A percentile compares a stretch with the other conserved stretches of the same genome.
phyloP scores from a whole-genome alignment of 371 early-diverging fungal species.

The Circinella minor region DNA sequence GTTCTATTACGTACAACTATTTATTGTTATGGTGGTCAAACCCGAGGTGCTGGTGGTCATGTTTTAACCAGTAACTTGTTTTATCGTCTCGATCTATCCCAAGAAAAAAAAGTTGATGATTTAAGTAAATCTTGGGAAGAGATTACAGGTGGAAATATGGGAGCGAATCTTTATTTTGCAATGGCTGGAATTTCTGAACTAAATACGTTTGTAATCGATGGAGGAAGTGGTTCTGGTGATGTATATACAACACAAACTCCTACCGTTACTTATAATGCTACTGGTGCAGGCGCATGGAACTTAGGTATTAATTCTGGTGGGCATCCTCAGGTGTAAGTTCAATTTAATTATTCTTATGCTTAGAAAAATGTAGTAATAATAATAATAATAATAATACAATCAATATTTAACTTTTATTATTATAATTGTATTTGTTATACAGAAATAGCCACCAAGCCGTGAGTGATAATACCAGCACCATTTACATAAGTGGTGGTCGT shows the following conservation, averaged over 20 bases:
- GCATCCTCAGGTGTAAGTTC: not conserved
- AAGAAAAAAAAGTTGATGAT: not conserved
- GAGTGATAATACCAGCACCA: not conserved
- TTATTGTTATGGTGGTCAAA: not conserved
- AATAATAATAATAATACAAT: too few species aligned
- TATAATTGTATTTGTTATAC: not conserved
- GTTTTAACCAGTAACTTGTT: not conserved
- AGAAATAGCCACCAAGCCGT: not conserved
- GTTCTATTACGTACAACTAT: not conserved
- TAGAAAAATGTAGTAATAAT: too few species aligned
- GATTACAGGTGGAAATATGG: not conserved
- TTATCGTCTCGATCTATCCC: not conserved
- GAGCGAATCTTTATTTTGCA: constrained; percentile 1
- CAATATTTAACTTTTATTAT: not conserved
- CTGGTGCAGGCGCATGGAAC: not conserved
- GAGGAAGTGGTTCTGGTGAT: not conserved
- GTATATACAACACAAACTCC: not conserved
- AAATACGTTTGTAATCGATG: not conserved
- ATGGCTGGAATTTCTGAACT: not conserved
- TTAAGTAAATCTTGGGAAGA: not conserved
- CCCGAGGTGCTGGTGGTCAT: not conserved
- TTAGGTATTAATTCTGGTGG: not conserved
- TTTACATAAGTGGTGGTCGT: not conserved
- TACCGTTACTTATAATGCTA: not conserved
- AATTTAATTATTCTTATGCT: too few species aligned